Percentiles rank a stretch among this genome's conserved stretches.
phyloP scores from a whole-genome alignment of 2,329 filamentous ascomycete genomes.

The Calonectria ilicicola region DNA sequence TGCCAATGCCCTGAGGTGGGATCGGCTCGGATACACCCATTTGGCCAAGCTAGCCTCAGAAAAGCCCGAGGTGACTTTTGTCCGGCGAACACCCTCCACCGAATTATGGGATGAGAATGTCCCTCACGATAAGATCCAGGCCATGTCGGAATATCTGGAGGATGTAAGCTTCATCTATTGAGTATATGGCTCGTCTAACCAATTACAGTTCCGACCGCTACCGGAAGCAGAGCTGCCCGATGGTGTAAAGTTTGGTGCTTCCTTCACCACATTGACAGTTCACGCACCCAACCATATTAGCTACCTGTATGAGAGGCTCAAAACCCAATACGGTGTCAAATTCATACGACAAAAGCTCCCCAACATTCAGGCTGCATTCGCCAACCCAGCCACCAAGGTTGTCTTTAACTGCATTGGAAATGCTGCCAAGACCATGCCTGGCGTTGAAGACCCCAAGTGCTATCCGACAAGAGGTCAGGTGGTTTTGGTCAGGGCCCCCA shows the following conservation, averaged over 20 bases:
- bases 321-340: conserved; percentile 45
- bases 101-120: conserved; percentile 56
- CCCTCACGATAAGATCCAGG: conserved; percentile 53
- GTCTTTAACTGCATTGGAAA: conserved; percentile 53
- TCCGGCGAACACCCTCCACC: conserved; percentile 51
- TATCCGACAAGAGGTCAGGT: conserved; percentile 57
- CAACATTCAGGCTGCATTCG: conserved; percentile 42
- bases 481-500: conserved; percentile 49
- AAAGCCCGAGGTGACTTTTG: conserved; percentile 46
- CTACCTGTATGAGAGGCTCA: conserved; percentile 44
- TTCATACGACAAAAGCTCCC: conserved; percentile 46
- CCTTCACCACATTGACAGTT: conserved; percentile 51
- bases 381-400: conserved; percentile 41
- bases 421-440: conserved; percentile 47
- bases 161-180: conserved; percentile 44
- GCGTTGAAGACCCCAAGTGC: conserved; percentile 52
- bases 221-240: conserved; percentile 43
- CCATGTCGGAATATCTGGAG: conserved; percentile 54
- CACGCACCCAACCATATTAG: conserved; percentile 53
- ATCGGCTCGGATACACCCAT: conserved; percentile 53
- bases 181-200: neutral
- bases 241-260: conserved; percentile 49
- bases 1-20: conserved; percentile 56
- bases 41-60: conserved; percentile 49
- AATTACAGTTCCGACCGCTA: conserved; percentile 45